These are phyloP conservation scores for Apiospora saccharicola DNA, from an alignment of 2,329 filamentous ascomycete genomes.

Conservation along the genomic window DNA sequence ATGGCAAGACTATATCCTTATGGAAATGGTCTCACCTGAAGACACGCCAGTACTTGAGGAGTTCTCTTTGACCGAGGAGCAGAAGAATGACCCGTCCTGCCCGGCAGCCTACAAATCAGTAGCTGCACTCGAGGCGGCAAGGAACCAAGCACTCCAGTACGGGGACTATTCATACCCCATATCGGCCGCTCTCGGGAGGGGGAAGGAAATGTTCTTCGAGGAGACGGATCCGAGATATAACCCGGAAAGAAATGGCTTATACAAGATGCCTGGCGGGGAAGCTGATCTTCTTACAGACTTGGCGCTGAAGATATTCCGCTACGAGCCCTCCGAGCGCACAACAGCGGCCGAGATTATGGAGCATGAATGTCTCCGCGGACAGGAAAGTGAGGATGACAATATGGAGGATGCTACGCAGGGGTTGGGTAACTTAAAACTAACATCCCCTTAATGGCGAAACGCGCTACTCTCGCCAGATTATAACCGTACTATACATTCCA, in stretches of 20 bases:
- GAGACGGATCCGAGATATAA: background rate
- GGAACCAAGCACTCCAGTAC: too few species aligned
- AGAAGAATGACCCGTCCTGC: background rate
- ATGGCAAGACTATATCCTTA: background rate
- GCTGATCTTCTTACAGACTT: background rate
- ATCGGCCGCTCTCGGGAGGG: background rate
- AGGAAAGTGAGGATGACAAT: background rate
- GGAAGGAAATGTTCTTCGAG: background rate
- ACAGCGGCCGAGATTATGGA: background rate
- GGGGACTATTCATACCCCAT: background rate
- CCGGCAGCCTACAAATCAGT: background rate
- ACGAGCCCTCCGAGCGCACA: background rate
- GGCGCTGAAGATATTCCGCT: constrained; percentile 9
- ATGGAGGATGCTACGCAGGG: too few species aligned
- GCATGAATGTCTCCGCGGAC: background rate
- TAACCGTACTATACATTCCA: too few species aligned
- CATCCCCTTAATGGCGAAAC: too few species aligned
- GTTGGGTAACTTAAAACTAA: too few species aligned
- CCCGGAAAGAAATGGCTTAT: background rate
- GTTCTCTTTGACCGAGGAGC: background rate
- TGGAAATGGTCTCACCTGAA: background rate
- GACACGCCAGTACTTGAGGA: background rate
- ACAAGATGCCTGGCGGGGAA: background rate
- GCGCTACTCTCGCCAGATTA: too few species aligned
- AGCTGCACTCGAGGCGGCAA: background rate